phyloP scores from a whole-genome alignment of 2,329 filamentous ascomycete species.

The Aquanectria penicillioides region DNA sequence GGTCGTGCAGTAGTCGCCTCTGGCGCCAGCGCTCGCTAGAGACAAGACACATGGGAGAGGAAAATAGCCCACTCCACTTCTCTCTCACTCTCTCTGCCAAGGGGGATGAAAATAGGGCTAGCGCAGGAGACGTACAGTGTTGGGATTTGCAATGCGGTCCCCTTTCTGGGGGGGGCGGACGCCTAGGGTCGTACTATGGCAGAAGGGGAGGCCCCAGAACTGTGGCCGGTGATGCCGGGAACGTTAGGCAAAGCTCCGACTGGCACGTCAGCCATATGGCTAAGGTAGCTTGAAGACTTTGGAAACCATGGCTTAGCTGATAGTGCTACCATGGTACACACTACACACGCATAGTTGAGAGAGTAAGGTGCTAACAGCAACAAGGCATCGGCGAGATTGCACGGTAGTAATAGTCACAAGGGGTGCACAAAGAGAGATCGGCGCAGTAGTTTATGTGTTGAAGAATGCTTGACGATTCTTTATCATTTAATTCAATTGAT shows the following conservation, averaged over 20 bases:
- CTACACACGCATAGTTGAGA: neutral
- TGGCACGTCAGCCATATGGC: neutral
- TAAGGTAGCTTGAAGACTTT: neutral
- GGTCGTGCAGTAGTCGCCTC: conserved; percentile 13
- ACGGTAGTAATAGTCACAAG: too few relatives aligned
- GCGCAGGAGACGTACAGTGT: conserved; percentile 10
- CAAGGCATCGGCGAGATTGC: too few relatives aligned
- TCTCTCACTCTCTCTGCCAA: too few relatives aligned
- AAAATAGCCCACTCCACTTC: too few relatives aligned
- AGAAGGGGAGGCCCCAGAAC: too few relatives aligned
- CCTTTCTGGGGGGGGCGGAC: neutral
- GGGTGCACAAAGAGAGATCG: too few relatives aligned
- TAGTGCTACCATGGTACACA: neutral
- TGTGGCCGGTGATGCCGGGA: conserved; percentile 10
- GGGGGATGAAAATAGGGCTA: too few relatives aligned
- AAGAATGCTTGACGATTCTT: conserved; percentile 2
- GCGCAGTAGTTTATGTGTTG: too few relatives aligned
- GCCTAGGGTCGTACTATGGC: too few relatives aligned
- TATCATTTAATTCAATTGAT: conserved; percentile 18
- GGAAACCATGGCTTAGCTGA: neutral
- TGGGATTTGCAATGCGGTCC: conserved; percentile 3
- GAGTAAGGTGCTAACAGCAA: too few relatives aligned
- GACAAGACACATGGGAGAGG: too few relatives aligned
- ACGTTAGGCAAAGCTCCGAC: conserved; percentile 3
- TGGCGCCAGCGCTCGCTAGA: neutral